phyloP scores from a whole-genome alignment of 2,329 filamentous ascomycete species.

The Fusarium illudens region DNA sequence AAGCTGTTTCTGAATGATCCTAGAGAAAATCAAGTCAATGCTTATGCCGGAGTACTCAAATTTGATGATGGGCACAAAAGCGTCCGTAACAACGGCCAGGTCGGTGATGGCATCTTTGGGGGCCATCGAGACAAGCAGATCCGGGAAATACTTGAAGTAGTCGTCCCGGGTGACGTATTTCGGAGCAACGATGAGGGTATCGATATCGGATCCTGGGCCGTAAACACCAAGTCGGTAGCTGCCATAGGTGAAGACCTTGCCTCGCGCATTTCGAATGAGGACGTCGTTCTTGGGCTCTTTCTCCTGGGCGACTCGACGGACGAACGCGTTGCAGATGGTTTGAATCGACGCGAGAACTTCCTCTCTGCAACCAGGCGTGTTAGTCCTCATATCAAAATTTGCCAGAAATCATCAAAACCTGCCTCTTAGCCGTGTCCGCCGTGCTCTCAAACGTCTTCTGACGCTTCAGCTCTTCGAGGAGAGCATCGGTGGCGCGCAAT shows the following conservation, averaged over 20 bases:
- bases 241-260: constrained; percentile 94
- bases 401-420: constrained; percentile 27
- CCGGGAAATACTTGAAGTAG: constrained; percentile 91
- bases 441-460: constrained; percentile 93
- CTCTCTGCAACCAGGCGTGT: constrained; percentile 23
- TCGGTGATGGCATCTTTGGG: constrained; percentile 83
- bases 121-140: constrained; percentile 78
- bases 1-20: constrained; percentile 75
- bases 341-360: constrained; percentile 80
- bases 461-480: constrained; percentile 83
- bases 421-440: constrained; percentile 86
- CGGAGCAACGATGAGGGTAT: constrained; percentile 91
- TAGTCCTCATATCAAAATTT: neutral
- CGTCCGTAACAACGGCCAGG: constrained; percentile 84
- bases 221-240: constrained; percentile 95
- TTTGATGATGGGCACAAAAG: constrained; percentile 97
- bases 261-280: constrained; percentile 83
- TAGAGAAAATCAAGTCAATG: constrained; percentile 91
- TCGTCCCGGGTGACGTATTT: constrained; percentile 89
- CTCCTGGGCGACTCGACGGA: constrained; percentile 78
- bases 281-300: constrained; percentile 77
- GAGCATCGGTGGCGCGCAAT: constrained; percentile 76
- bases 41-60: constrained; percentile 90
- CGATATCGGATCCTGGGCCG: constrained; percentile 96
- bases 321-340: constrained; percentile 83